Evolutionary conservation across 306 rosid genomes (phyloP).

Genomic region (Mimosa pudica): DNA sequence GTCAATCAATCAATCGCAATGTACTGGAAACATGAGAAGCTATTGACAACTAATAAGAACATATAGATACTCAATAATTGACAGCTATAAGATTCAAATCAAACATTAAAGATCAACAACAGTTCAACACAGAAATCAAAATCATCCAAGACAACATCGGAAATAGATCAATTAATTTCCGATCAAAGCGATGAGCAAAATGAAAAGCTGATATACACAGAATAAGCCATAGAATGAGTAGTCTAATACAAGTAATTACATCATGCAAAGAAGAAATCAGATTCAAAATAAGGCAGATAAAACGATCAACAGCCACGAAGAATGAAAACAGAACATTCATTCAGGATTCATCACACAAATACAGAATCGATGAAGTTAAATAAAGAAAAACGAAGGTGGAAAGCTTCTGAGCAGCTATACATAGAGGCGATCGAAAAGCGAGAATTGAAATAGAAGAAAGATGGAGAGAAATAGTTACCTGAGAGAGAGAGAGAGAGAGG

Average conservation of each 20-base stretch:
- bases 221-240: background rate
- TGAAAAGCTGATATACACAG: background rate
- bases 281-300: slow-evolving; percentile 1
- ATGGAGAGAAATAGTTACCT: slow-evolving; percentile 47
- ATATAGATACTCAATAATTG: background rate
- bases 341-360: slow-evolving; percentile 7
- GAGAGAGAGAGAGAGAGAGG: slow-evolving; percentile 18
- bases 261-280: background rate
- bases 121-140: background rate
- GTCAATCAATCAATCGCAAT: background rate
- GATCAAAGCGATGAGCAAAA: slow-evolving; percentile 1
- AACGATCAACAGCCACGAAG: slow-evolving; percentile 20
- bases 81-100: background rate
- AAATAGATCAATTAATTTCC: background rate
- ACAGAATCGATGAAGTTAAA: background rate
- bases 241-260: background rate
- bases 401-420: background rate
- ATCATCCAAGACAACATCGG: slow-evolving; percentile 9
- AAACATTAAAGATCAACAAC: background rate
- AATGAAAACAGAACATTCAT: slow-evolving; percentile 13
- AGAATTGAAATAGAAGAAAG: background rate
- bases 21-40: background rate
- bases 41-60: background rate
- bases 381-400: background rate
- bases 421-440: background rate